phyloP scores from a whole-genome alignment of 1,284 basidiomycete genomes.

The Cutaneotrichosporon spelunceum region DNA sequence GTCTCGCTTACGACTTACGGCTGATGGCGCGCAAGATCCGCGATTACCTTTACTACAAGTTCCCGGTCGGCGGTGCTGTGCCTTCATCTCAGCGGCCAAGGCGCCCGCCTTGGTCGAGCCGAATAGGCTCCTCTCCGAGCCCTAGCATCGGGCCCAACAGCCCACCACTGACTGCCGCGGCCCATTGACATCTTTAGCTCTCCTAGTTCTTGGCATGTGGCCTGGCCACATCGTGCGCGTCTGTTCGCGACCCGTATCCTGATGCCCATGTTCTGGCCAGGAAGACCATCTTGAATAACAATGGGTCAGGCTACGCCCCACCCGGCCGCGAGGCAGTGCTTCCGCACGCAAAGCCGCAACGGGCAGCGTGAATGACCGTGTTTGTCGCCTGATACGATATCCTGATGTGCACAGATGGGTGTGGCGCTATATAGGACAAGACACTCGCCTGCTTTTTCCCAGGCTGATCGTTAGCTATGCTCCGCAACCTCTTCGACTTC shows the following conservation, averaged over 20 bases:
- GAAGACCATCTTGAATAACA: not conserved
- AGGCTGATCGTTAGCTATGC: not conserved
- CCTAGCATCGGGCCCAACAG: not conserved
- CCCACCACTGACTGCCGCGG: not conserved
- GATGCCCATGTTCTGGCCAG: not conserved
- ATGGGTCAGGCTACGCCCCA: not conserved
- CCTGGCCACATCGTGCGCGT: not conserved
- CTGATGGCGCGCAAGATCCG: too few species aligned
- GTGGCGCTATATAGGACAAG: not conserved
- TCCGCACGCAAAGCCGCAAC: not conserved
- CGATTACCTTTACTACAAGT: too few species aligned
- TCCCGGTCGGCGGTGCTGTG: not conserved
- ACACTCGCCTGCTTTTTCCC: not conserved
- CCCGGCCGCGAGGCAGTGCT: not conserved
- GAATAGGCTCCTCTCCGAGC: not conserved
- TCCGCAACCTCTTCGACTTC: constrained; percentile 4
- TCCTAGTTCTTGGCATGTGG: not conserved
- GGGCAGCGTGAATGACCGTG: not conserved
- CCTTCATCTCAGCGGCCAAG: not conserved
- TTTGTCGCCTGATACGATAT: not conserved
- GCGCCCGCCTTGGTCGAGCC: not conserved
- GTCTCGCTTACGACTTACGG: too few species aligned
- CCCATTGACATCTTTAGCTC: not conserved
- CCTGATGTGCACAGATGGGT: not conserved
- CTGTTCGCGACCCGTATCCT: not conserved